phyloP scores from a whole-genome alignment of 495 filamentous ascomycete genomes.

The Chaetomium tenue region DNA sequence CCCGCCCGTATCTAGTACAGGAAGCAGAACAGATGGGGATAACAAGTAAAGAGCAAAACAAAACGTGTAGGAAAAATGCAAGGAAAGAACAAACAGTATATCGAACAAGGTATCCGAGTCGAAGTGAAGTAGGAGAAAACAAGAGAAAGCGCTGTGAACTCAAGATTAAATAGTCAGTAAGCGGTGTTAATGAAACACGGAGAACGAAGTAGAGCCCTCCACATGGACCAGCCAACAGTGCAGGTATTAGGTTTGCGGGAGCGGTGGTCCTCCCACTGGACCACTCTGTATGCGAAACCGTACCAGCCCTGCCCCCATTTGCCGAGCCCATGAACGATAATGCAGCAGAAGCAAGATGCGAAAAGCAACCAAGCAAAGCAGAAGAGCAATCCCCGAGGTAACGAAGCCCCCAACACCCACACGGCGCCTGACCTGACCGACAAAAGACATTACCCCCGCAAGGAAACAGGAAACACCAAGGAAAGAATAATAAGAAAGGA shows the following conservation, averaged over 20 bases:
- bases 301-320: slow-evolving; percentile 49
- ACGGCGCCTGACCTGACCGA: slow-evolving; percentile 32
- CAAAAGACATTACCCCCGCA: slow-evolving; percentile 18
- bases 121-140: slow-evolving; percentile 27
- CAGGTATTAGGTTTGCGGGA: slow-evolving; percentile 53
- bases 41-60: slow-evolving; percentile 21
- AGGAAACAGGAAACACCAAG: slow-evolving; percentile 31
- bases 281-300: slow-evolving; percentile 42
- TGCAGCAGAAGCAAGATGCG: slow-evolving; percentile 44
- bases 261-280: slow-evolving; percentile 42
- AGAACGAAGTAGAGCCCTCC: slow-evolving; percentile 42
- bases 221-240: slow-evolving; percentile 55
- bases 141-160: slow-evolving; percentile 15
- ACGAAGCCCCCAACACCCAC: slow-evolving; percentile 28
- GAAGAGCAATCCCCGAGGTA: slow-evolving; percentile 29
- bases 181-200: slow-evolving; percentile 52
- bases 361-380: slow-evolving; percentile 24
- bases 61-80: slow-evolving; percentile 13
- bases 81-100: slow-evolving; percentile 23
- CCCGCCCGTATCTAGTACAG: slow-evolving; percentile 34
- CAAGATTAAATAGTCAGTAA: slow-evolving; percentile 28
- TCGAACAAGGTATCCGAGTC: slow-evolving; percentile 26
- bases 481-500: slow-evolving; percentile 30
- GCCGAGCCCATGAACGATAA: slow-evolving; percentile 41
- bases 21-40: slow-evolving; percentile 33